Evolutionary conservation across 129 eudicot genomes (phyloP).

Genomic region (Pulicaria dysenterica): DNA sequence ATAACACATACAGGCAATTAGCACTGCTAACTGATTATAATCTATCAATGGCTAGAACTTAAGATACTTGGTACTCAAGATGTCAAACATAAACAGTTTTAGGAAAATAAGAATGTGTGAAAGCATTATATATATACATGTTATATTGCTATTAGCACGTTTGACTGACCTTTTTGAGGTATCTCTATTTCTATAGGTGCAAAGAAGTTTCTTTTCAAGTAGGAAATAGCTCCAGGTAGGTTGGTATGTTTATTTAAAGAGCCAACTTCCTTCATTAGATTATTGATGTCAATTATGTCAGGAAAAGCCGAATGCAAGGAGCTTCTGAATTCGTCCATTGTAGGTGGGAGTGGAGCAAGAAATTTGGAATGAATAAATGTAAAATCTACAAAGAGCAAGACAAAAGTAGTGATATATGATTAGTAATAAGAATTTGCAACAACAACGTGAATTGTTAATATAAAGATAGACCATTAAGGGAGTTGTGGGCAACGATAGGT

Average conservation of each 20-base stretch:
- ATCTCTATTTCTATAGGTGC: slow-evolving; percentile 67
- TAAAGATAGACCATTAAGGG: slow-evolving; percentile 67
- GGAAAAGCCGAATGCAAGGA: slow-evolving; percentile 63
- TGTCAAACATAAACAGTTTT: not conserved
- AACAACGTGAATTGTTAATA: slow-evolving; percentile 20
- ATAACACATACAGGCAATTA: not conserved
- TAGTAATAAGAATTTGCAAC: not conserved
- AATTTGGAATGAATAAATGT: slow-evolving; percentile 79
- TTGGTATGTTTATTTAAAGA: slow-evolving; percentile 45
- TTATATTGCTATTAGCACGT: not conserved
- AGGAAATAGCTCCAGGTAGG: slow-evolving; percentile 60
- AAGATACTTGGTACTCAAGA: slow-evolving; percentile 2
- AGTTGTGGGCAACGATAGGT: slow-evolving; percentile 91
- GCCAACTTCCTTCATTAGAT: slow-evolving; percentile 79
- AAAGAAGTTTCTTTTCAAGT: slow-evolving; percentile 58
- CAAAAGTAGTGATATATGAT: not conserved
- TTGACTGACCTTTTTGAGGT: slow-evolving; percentile 61
- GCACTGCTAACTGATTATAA: not conserved
- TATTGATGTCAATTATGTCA: slow-evolving; percentile 61
- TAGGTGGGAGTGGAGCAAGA: slow-evolving; percentile 76
- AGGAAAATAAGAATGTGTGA: not conserved
- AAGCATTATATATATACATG: not conserved
- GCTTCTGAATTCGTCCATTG: slow-evolving; percentile 60
- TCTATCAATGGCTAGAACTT: slow-evolving; percentile 3
- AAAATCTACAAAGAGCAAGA: slow-evolving; percentile 60